These are phyloP conservation scores for Angomonas deanei DNA, from an alignment of 208 protist species.

Conservation along the genomic window DNA sequence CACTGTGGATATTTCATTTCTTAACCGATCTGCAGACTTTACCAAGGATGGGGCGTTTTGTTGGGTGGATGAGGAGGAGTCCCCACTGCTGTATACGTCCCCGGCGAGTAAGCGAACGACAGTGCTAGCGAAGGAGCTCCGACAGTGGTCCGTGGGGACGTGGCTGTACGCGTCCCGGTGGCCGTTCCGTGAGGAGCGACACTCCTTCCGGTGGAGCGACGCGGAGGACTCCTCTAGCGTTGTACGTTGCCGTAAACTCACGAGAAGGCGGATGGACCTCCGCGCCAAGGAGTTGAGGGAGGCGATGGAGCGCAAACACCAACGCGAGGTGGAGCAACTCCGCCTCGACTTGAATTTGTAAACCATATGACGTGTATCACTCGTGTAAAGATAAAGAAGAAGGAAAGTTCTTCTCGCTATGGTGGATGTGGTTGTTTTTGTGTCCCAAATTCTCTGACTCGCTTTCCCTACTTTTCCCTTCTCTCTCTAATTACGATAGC, in stretches of 20 bases:
- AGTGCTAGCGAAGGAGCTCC: constrained; percentile 25
- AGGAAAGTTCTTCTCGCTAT: too few relatives aligned
- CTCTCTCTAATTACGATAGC: too few relatives aligned
- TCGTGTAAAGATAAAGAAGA: too few relatives aligned
- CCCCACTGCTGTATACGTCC: neutral
- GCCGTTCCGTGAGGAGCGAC: constrained; percentile 24
- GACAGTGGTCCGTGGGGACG: constrained; percentile 46
- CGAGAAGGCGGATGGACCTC: constrained; percentile 36
- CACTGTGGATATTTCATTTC: constrained; percentile 31
- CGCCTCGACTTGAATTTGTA: constrained; percentile 44
- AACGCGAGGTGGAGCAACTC: constrained; percentile 28
- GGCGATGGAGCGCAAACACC: constrained; percentile 21
- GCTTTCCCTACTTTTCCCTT: too few relatives aligned
- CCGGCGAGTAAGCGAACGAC: neutral
- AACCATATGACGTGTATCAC: too few relatives aligned
- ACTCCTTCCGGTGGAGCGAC: constrained; percentile 25
- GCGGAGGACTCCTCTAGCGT: constrained; percentile 8
- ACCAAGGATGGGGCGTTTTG: constrained; percentile 19
- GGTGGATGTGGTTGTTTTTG: too few relatives aligned
- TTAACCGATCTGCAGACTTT: constrained; percentile 22
- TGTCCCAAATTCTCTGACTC: too few relatives aligned
- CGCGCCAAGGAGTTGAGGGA: constrained; percentile 18
- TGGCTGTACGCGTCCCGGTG: constrained; percentile 61
- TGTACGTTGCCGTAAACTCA: constrained; percentile 39
- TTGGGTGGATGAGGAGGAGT: constrained; percentile 26